A percentile compares a stretch with the other conserved stretches of the same genome.
These are phyloP conservation scores for Colletotrichum cuscutae DNA, from an alignment of 2,329 filamentous ascomycete species.

Conservation along the genomic window DNA sequence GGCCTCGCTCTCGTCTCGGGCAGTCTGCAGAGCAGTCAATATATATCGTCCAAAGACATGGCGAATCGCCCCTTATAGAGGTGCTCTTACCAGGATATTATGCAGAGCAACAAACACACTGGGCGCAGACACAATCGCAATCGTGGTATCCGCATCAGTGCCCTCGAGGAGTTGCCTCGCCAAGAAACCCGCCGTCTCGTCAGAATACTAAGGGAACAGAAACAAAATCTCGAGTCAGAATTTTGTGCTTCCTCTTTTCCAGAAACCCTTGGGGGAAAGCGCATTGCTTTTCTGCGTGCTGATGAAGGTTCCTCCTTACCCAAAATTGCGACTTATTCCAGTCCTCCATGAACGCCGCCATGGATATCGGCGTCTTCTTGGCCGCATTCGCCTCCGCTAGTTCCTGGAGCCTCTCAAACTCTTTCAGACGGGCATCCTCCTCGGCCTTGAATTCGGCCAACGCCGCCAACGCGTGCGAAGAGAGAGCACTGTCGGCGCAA, in stretches of 20 bases:
- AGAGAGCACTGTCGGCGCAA: constrained; percentile 64
- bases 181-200: constrained; percentile 73
- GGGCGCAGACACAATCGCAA: constrained; percentile 79
- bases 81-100: constrained; percentile 67
- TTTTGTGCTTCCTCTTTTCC: no score
- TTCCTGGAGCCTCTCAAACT: constrained; percentile 75
- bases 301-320: constrained; percentile 56
- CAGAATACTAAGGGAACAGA: constrained; percentile 66
- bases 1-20: constrained; percentile 41
- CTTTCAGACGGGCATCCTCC: constrained; percentile 71
- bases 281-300: no score
- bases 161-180: constrained; percentile 74
- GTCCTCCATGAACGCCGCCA: constrained; percentile 81
- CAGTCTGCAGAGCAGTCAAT: not conserved
- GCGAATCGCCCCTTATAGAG: not conserved
- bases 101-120: constrained; percentile 82
- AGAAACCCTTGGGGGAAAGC: no score
- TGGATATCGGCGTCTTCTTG: constrained; percentile 47
- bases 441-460: constrained; percentile 80
- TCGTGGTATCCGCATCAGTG: constrained; percentile 63
- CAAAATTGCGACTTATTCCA: constrained; percentile 90
- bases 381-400: constrained; percentile 62
- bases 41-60: not conserved
- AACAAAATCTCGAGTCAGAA: no score
- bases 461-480: constrained; percentile 73